Percentiles rank a stretch among this genome's conserved stretches.
These are phyloP conservation scores for Calvatia gigantea DNA, from an alignment of 768 basidiomycete genomes.

Conservation along the genomic window DNA sequence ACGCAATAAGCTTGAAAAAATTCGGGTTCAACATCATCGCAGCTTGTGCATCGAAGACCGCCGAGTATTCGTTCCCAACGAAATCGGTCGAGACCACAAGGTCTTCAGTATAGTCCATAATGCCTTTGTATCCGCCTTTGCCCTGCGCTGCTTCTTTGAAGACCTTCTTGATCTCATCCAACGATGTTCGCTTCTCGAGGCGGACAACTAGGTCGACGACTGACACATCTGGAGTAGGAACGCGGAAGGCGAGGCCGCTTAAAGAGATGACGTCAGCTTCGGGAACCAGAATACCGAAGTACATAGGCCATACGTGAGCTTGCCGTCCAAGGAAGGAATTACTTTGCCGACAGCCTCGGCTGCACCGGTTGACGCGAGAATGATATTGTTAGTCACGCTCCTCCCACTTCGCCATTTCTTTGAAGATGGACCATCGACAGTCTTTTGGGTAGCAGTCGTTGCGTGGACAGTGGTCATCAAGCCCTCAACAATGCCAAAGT, in stretches of 20 bases:
- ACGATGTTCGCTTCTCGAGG: slow-evolving; percentile 72
- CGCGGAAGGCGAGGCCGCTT: slow-evolving; percentile 89
- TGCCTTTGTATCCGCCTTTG: slow-evolving; percentile 44
- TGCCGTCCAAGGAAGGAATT: slow-evolving; percentile 88
- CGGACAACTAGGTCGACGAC: slow-evolving; percentile 93
- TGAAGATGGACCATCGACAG: slow-evolving; percentile 86
- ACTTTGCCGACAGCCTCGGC: slow-evolving; percentile 97
- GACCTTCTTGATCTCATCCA: slow-evolving; percentile 80
- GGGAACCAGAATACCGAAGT: background rate
- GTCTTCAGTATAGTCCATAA: slow-evolving; percentile 86
- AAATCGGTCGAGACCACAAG: slow-evolving; percentile 88
- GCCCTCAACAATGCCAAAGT: slow-evolving; percentile 93
- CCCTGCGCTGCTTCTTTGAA: slow-evolving; percentile 71
- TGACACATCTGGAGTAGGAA: slow-evolving; percentile 88
- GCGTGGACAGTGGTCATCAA: slow-evolving; percentile 99
- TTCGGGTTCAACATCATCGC: slow-evolving; percentile 84
- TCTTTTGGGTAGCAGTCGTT: slow-evolving; percentile 94
- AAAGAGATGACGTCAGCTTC: background rate
- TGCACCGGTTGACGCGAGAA: slow-evolving; percentile 93
- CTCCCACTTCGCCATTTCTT: slow-evolving; percentile 97
- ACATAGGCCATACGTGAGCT: slow-evolving; percentile 69
- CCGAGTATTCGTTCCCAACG: slow-evolving; percentile 65
- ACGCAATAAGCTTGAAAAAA: slow-evolving; percentile 93
- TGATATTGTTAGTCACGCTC: slow-evolving; percentile 91
- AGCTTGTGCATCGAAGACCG: slow-evolving; percentile 85